A percentile compares a stretch with the other conserved stretches of the same genome.
phyloP scores from a whole-genome alignment of 257 asterid genomes.

The Schizonepeta tenuifolia region DNA sequence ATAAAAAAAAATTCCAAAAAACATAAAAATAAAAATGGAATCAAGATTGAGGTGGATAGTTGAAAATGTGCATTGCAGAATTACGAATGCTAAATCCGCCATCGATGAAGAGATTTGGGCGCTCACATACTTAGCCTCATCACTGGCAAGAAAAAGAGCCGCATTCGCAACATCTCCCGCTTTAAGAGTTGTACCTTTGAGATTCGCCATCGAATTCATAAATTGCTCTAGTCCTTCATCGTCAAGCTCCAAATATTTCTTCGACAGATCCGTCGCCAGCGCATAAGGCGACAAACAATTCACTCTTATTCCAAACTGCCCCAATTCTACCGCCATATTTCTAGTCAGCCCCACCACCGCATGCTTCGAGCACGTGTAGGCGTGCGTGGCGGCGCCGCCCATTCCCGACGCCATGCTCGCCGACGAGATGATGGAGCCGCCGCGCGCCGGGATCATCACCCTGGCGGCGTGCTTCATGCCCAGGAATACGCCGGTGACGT shows the following conservation, averaged over 20 bases:
- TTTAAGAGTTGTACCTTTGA: slow-evolving; percentile 45
- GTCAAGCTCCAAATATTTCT: slow-evolving; percentile 32
- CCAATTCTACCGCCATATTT: slow-evolving; percentile 55
- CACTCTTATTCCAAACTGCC: slow-evolving; percentile 50
- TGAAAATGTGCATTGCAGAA: slow-evolving; percentile 33
- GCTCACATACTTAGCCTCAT: slow-evolving; percentile 57
- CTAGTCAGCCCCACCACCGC: slow-evolving; percentile 54
- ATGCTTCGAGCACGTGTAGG: slow-evolving; percentile 60
- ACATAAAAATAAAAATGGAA: too few relatives aligned
- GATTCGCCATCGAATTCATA: slow-evolving; percentile 29
- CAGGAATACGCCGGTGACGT: slow-evolving; percentile 56
- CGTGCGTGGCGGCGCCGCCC: slow-evolving; percentile 49
- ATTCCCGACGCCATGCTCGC: slow-evolving; percentile 46
- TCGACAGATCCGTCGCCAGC: slow-evolving; percentile 46
- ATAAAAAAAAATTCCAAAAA: too few relatives aligned
- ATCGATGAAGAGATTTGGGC: slow-evolving; percentile 63
- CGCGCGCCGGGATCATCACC: slow-evolving; percentile 49
- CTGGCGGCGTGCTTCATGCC: slow-evolving; percentile 65
- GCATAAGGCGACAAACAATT: slow-evolving; percentile 60
- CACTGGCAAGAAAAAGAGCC: slow-evolving; percentile 57
- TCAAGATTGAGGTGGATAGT: slow-evolving; percentile 35
- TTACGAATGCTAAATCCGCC: slow-evolving; percentile 53
- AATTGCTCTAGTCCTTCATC: slow-evolving; percentile 38
- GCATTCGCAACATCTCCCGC: slow-evolving; percentile 56
- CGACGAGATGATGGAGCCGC: slow-evolving; percentile 53